Base-by-base conservation (phyloP, 169 alveolate genomes). In the Cryptosporidium bovis region DNA sequence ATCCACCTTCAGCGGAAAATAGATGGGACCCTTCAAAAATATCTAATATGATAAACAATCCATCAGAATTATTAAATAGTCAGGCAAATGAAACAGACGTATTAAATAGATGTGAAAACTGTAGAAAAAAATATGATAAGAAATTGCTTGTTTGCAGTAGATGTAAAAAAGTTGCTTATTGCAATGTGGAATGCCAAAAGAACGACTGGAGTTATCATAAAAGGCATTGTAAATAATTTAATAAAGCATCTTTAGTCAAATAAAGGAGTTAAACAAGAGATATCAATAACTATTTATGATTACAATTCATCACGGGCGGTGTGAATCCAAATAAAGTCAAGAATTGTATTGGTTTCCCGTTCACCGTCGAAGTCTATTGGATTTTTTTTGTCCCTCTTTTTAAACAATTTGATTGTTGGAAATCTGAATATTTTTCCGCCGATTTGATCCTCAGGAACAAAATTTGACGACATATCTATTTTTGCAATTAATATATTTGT, bases 171-270 rank as follows among this genome's bases (percentile, higher is more conserved):
- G 95, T 90, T 27, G 91, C 77, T 71, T 95, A 95, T 91, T 95
- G 98, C 93, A 90, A 94, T 51, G 89, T 65, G 18, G 92, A 92
- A 46, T 95, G 98, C 65, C 98, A 95, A 65, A 92, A 85, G 84
- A 93, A 89, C 15, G 98, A 95, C 91, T 95, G 96, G 96, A 90
- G 87, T 13, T 93, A 90, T 66, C 98, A 95, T 77, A 92, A 92
- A 64, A 90, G 96, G 44, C 89, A 93, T 27, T 95, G 98, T 64
- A 91, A 77, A 58, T 77, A 46, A 62, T 15, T 12, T 4, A 34
- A 24, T 24, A 8, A 2, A 50, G n/a, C 1, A 6, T 40, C 10
- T 40, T 40, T 20, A 55, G 12, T 55, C 8, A 55, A 27, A 10
- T 10, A 55, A 20, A 27, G 10, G 8, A 27, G 12, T 20, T 27